phyloP scores from a whole-genome alignment of 805 yeast genomes.

The Jamesozyma spencerorum region DNA sequence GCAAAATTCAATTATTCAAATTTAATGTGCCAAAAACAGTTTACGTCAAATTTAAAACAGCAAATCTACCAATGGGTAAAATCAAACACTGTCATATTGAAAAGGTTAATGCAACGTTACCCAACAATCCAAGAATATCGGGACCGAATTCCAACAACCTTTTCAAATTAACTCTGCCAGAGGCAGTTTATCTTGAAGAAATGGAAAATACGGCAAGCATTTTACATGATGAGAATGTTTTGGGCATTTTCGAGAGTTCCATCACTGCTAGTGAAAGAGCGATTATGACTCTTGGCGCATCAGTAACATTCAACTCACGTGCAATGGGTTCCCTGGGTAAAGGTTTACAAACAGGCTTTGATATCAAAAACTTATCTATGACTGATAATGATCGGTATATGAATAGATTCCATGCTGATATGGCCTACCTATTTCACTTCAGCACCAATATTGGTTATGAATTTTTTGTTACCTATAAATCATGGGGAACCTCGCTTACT shows the following conservation, averaged over 20 bases:
- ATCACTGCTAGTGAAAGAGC: slow-evolving; percentile 63
- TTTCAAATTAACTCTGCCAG: slow-evolving; percentile 62
- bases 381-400: slow-evolving; percentile 47
- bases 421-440: slow-evolving; percentile 59
- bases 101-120: slow-evolving; percentile 52
- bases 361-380: slow-evolving; percentile 43
- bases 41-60: slow-evolving; percentile 55
- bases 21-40: slow-evolving; percentile 69
- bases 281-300: slow-evolving; percentile 66
- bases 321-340: slow-evolving; percentile 76
- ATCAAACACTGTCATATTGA: slow-evolving; percentile 48
- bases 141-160: slow-evolving; percentile 38
- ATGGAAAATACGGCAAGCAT: slow-evolving; percentile 48
- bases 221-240: slow-evolving; percentile 49
- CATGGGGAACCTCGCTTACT: slow-evolving; percentile 45
- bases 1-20: slow-evolving; percentile 61
- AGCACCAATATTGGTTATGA: slow-evolving; percentile 63
- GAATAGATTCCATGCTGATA: slow-evolving; percentile 43
- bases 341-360: slow-evolving; percentile 81
- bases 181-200: slow-evolving; percentile 49
- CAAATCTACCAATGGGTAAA: slow-evolving; percentile 31
- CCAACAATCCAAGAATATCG: slow-evolving; percentile 47
- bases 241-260: slow-evolving; percentile 70
- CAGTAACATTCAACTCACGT: slow-evolving; percentile 58
- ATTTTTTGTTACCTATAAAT: slow-evolving; percentile 55